These are phyloP conservation scores for Fusarium nisikadoi DNA, from an alignment of 2,329 filamentous ascomycete species.

Conservation along the genomic window DNA sequence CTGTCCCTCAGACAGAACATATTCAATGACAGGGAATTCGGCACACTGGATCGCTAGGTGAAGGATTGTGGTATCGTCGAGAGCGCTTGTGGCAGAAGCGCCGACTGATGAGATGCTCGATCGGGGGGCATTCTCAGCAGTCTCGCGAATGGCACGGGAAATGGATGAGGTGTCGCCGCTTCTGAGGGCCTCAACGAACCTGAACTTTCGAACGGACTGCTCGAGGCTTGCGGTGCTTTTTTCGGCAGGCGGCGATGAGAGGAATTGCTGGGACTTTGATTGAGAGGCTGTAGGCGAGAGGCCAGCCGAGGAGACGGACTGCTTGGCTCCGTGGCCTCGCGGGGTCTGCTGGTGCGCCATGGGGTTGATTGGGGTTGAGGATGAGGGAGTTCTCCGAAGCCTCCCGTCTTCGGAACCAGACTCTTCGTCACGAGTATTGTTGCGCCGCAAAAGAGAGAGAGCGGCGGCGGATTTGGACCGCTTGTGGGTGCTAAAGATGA, in stretches of 20 bases:
- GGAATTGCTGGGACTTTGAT: constrained; percentile 29
- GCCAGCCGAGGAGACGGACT: constrained; percentile 56
- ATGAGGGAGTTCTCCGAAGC: constrained; percentile 48
- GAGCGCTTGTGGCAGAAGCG: constrained; percentile 52
- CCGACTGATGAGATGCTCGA: constrained; percentile 67
- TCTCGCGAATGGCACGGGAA: constrained; percentile 82
- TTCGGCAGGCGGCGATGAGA: constrained; percentile 50
- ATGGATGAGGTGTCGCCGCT: constrained; percentile 92
- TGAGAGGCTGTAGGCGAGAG: constrained; percentile 56
- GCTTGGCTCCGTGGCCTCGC: constrained; percentile 59
- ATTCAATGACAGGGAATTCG: constrained; percentile 91
- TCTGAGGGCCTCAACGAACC: constrained; percentile 90
- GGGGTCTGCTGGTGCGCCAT: constrained; percentile 51
- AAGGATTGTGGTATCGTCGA: constrained; percentile 89
- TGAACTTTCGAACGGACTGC: constrained; percentile 93
- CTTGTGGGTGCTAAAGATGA: constrained; percentile 54
- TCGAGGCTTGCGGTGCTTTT: constrained; percentile 73
- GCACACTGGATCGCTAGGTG: constrained; percentile 97
- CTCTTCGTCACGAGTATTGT: constrained; percentile 62
- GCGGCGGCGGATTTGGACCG: constrained; percentile 65
- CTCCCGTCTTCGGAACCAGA: constrained; percentile 64
- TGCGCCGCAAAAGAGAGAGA: constrained; percentile 65
- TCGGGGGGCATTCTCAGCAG: constrained; percentile 62
- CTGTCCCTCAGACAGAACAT: constrained; percentile 82
- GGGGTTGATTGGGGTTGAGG: constrained; percentile 48